phyloP scores from a whole-genome alignment of 306 rosid species.

The Quercus gilva region DNA sequence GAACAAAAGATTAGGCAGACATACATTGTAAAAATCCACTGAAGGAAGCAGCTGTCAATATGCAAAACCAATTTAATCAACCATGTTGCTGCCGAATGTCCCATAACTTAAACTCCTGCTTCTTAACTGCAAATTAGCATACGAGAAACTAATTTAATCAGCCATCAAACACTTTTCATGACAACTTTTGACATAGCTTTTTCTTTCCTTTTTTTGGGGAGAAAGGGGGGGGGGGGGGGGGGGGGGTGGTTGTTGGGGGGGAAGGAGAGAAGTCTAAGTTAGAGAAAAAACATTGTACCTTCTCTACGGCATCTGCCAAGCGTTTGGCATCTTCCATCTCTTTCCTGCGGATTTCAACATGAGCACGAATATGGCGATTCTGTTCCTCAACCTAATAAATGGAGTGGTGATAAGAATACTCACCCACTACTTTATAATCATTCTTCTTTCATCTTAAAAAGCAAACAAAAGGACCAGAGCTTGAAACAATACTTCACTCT shows the following conservation, averaged over 20 bases:
- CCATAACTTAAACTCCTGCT: slow-evolving; percentile 42
- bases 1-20: background rate
- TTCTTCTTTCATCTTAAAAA: background rate
- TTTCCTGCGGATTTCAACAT: slow-evolving; percentile 45
- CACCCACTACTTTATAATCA: background rate
- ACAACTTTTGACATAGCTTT: background rate
- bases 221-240: too few species aligned
- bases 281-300: slow-evolving; percentile 30
- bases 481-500: background rate
- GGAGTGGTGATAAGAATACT: background rate
- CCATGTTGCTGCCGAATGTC: slow-evolving; percentile 11
- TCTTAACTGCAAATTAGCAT: slow-evolving; percentile 39
- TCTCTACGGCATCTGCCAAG: slow-evolving; percentile 36
- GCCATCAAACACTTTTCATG: background rate
- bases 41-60: slow-evolving; percentile 5
- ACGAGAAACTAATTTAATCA: background rate
- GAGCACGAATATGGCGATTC: slow-evolving; percentile 38
- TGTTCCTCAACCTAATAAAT: slow-evolving; percentile 55
- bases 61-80: background rate
- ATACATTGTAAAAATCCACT: background rate
- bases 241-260: too few species aligned
- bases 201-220: background rate
- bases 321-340: slow-evolving; percentile 29
- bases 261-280: background rate
- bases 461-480: background rate